Conservation (phyloP, 331 rosid genomes). For the Phaseolus coccineus region DNA sequence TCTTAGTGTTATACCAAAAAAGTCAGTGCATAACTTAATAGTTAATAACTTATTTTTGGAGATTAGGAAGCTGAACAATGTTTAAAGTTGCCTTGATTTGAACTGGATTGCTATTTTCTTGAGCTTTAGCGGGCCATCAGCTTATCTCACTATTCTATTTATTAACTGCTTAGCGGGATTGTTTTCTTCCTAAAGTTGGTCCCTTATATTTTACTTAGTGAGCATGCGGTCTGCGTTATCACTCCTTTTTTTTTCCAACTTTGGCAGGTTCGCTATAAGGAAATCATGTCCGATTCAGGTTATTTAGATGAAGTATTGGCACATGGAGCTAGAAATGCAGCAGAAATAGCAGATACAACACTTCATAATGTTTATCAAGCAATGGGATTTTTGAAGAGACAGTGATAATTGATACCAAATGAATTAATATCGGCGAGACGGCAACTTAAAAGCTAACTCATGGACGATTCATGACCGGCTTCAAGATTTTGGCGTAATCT, state of each 20-base stretch:
- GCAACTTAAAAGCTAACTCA: slow-evolving; percentile 52
- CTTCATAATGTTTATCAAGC: slow-evolving; percentile 83
- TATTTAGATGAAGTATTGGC: slow-evolving; percentile 83
- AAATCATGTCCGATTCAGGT: slow-evolving; percentile 79
- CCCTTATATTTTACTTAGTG: slow-evolving; percentile 17
- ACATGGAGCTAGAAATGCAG: slow-evolving; percentile 84
- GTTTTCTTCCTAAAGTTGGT: not conserved
- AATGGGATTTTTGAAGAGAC: slow-evolving; percentile 82
- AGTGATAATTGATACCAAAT: slow-evolving; percentile 47
- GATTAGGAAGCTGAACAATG: not conserved
- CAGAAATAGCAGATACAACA: slow-evolving; percentile 79
- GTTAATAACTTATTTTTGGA: not conserved
- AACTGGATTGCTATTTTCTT: not conserved
- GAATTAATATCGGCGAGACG: slow-evolving; percentile 47
- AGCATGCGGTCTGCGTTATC: slow-evolving; percentile 18
- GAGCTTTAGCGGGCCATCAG: not conserved
- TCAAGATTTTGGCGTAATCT: slow-evolving; percentile 45
- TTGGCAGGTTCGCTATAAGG: slow-evolving; percentile 81
- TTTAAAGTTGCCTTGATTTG: not conserved
- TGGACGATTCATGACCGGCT: slow-evolving; percentile 45
- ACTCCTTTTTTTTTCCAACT: slow-evolving; percentile 4
- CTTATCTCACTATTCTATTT: not conserved
- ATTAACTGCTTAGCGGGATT: not conserved
- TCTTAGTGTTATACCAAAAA: not conserved
- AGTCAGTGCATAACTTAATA: not conserved